Evolutionary conservation across 441 rosid genomes (phyloP).

Genomic region (Pelargonium fulgidum): DNA sequence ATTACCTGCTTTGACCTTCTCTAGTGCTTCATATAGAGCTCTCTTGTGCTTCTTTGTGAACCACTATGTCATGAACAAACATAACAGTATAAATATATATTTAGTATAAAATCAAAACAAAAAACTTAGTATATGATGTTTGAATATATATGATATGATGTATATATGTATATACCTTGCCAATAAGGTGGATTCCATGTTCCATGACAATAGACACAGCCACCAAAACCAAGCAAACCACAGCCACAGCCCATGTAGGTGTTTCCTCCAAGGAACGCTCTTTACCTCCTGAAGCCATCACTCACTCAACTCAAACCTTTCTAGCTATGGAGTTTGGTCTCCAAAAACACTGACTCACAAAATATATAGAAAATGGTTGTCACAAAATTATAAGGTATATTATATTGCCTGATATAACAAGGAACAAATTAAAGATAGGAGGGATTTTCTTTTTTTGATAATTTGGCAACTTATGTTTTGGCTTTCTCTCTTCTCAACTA

Average conservation of each 20-base stretch:
- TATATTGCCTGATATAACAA: too few species aligned
- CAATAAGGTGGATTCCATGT: slow-evolving; percentile 16
- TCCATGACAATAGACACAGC: slow-evolving; percentile 22
- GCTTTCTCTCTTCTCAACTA: neutral
- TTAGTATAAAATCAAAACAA: too few species aligned
- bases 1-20: slow-evolving; percentile 72
- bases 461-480: neutral
- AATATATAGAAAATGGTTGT: too few species aligned
- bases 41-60: slow-evolving; percentile 45
- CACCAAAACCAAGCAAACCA: slow-evolving; percentile 23
- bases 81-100: too few species aligned
- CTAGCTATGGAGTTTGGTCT: too few species aligned
- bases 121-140: neutral
- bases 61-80: slow-evolving; percentile 33
- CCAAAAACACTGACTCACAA: too few species aligned
- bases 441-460: too few species aligned
- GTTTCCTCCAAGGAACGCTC: slow-evolving; percentile 22
- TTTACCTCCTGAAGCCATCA: neutral
- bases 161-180: slow-evolving; percentile 13
- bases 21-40: slow-evolving; percentile 74
- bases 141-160: neutral
- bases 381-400: too few species aligned
- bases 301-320: neutral
- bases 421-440: neutral
- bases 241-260: slow-evolving; percentile 26